These are phyloP conservation scores for Daldinia concentrica DNA, from an alignment of 495 filamentous ascomycete species.

Conservation along the genomic window DNA sequence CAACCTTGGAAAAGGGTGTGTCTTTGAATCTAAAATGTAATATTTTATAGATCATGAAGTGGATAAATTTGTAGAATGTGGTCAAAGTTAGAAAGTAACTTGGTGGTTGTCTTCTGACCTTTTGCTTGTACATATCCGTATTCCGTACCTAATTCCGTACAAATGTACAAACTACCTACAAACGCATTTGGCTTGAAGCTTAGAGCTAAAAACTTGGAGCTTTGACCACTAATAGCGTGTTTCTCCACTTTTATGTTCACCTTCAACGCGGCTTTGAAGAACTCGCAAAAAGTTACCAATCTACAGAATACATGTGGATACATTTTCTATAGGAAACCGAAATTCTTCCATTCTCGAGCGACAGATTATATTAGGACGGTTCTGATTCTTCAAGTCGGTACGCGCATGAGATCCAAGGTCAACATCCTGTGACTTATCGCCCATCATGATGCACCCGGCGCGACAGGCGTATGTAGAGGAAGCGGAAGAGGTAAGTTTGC, in stretches of 20 bases:
- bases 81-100: neutral
- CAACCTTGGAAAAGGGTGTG: too few relatives aligned
- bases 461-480: slow-evolving; percentile 97
- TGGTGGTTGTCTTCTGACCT: neutral
- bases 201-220: slow-evolving; percentile 4
- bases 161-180: neutral
- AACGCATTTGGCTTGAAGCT: neutral
- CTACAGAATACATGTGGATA: neutral
- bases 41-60: neutral
- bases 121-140: too few relatives aligned
- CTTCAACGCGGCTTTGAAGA: slow-evolving; percentile 14
- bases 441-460: slow-evolving; percentile 82
- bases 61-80: neutral
- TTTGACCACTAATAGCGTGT: slow-evolving; percentile 11
- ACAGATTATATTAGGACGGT: too few relatives aligned
- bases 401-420: too few relatives aligned
- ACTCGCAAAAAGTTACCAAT: slow-evolving; percentile 1
- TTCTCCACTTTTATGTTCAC: neutral
- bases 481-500: slow-evolving; percentile 70
- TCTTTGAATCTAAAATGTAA: too few relatives aligned
- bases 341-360: neutral
- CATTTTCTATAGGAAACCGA: neutral
- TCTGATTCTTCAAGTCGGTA: too few relatives aligned
- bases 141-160: too few relatives aligned
- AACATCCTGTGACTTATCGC: slow-evolving; percentile 15